A percentile compares a stretch with the other conserved stretches of the same genome.
These are phyloP conservation scores for Aspergillus nomiae DNA, from an alignment of 2,329 filamentous ascomycete species.

Conservation along the genomic window DNA sequence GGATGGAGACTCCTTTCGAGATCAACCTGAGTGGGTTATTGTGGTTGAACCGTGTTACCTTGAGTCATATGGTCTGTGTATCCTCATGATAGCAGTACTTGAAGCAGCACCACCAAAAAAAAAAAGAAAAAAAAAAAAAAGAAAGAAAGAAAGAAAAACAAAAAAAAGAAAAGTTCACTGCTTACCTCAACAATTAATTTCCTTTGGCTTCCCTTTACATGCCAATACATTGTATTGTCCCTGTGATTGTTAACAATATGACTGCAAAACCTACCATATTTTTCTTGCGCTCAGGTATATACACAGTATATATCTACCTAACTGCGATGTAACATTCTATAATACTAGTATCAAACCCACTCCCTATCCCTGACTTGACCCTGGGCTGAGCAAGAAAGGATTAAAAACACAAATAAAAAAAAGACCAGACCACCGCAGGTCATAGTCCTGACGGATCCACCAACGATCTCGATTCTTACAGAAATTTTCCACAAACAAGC, in stretches of 20 bases:
- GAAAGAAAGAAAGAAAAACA: too few species aligned
- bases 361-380: neutral
- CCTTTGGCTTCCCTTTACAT: neutral
- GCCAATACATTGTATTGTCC: neutral
- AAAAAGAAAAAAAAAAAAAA: neutral
- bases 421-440: neutral
- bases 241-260: neutral
- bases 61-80: constrained; percentile 1
- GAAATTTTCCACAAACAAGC: neutral
- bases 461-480: neutral
- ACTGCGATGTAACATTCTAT: neutral
- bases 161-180: neutral
- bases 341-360: neutral
- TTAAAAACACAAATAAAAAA: neutral
- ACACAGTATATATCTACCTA: neutral
- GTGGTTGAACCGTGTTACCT: constrained; percentile 1
- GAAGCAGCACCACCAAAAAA: neutral
- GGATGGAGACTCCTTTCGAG: neutral
- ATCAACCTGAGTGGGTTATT: neutral
- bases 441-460: neutral
- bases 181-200: neutral
- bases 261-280: neutral
- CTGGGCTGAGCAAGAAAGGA: too few species aligned
- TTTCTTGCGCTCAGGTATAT: neutral
- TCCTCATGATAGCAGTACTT: neutral